These are phyloP conservation scores for Extremus antarcticus DNA, from an alignment of 495 filamentous ascomycete species.

Conservation along the genomic window DNA sequence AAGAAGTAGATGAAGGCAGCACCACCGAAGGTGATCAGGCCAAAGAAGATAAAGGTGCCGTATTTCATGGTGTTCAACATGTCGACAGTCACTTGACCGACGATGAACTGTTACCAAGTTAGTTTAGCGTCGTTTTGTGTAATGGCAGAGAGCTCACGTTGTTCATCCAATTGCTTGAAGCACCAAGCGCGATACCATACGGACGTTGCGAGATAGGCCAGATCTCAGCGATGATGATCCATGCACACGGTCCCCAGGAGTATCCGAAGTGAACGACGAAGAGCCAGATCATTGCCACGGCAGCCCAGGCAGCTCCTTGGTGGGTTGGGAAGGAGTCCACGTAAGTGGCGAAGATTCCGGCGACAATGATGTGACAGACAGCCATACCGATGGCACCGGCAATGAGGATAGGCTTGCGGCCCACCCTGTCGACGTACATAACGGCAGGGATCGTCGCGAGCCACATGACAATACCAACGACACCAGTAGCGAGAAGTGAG, in stretches of 20 bases:
- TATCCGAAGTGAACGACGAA: conserved; percentile 76
- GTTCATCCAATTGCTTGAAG: conserved; percentile 37
- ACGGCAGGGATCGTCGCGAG: conserved; percentile 43
- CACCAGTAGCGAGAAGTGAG: conserved; percentile 65
- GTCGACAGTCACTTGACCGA: conserved; percentile 65
- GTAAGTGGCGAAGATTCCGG: conserved; percentile 57
- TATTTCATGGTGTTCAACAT: conserved; percentile 62
- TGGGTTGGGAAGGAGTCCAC: conserved; percentile 47
- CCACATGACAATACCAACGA: conserved; percentile 66
- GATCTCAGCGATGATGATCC: conserved; percentile 59
- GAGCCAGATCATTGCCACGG: conserved; percentile 70
- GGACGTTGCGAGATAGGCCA: conserved; percentile 66
- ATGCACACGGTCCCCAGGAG: conserved; percentile 57
- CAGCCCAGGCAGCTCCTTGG: conserved; percentile 60
- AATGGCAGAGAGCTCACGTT: background rate
- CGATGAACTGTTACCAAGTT: conserved; percentile 55
- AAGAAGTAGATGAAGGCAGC: conserved; percentile 41
- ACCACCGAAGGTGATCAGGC: conserved; percentile 55
- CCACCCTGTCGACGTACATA: conserved; percentile 44
- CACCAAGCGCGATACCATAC: conserved; percentile 63
- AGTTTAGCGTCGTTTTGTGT: background rate
- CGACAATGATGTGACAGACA: conserved; percentile 55
- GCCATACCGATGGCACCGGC: conserved; percentile 33
- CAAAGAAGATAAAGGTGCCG: conserved; percentile 75
- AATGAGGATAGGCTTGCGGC: conserved; percentile 31